Evolutionary conservation across 768 basidiomycete genomes (phyloP), one percentile per base, ranked within the genome.

Genomic region (Russula sp.): DNA sequence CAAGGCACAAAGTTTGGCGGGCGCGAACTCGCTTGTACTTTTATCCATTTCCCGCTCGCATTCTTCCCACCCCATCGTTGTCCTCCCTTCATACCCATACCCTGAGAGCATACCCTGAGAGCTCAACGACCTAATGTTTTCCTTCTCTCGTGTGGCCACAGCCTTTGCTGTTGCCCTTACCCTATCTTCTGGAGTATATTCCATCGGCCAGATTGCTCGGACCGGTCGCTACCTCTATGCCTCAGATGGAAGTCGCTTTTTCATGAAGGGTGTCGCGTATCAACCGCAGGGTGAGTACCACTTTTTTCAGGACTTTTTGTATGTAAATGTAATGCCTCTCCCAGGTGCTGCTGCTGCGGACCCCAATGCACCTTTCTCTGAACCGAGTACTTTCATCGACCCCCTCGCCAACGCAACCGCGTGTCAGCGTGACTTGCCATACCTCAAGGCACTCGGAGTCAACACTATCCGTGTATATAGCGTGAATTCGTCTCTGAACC

Each of bases 381-480:
- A 87, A 64, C 90, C 92, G 5, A 84, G 83, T 4, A 88, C 82
- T 42, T 96, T 87, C 76, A 78, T 84, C 53, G 94, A 96, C 73
- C 90, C 93, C 5, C 80, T 96, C 49, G 81, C 90, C 1, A 79
- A 89, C 52, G 75, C 78, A 26, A 75, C 79, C 44, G 84, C 82
- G 34, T 97, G 94, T 74, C 73, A 79, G 20, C 86, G 94, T 56
- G 94, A 97, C 74, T 69, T 94, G 24, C 89, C 90, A 1, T 86
- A 83, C 74, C 80, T 97, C 50, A 79, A 86, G 71, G 76, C 88
- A 61, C 84, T 96, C 22, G 82, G 84, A 11, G 84, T 95, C 71
- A 97, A 95, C 72, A 78, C 87, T 46, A 79, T 97, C 55, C 87
- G 93, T 61, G 88, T 88, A 2, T 97, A 97, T 79, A 90, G 87